Evolutionary conservation across 345 rosid species (phyloP), one percentile per base, ranked within the genome.

Genomic region (Syzygium jambos): DNA sequence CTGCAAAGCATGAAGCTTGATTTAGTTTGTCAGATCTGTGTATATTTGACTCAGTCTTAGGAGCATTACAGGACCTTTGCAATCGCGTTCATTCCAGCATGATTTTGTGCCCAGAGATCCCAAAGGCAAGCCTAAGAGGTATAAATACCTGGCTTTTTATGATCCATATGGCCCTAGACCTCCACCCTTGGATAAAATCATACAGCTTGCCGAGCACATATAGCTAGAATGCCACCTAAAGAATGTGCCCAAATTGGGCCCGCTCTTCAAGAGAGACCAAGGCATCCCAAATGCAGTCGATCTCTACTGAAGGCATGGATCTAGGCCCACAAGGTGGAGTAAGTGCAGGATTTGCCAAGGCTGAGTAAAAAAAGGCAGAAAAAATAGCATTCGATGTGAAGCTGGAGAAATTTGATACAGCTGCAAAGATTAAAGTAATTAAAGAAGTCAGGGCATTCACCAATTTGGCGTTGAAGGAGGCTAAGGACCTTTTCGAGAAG

Each of bases 121-220:
- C 84, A 91, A 86, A 9, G 87, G 90, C 9, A 93, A 92, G 88
- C 92, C 94, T 13, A 91, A 21, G 65, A 93, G 63, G 85, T 92
- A 88, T 89, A 93, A 92, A 78, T 93, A 95, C 52, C 96, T 94
- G 0, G 90, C 87, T 55, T 61, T 90, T 85, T 93, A 94, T 86
- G 87, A 95, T 85, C 95, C 95, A 1, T 95, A 95, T 87, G 95
- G 95, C 77, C 95, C 93, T 7, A 91, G 90, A 84, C 91, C 95
- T n/a, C 93, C 93, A 2, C 94, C 97, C 14, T 91, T 92, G 0
- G 94, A 93, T 27, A 95, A 88, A 85, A 85, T 94, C 68, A 78
- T 93, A 85, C 91, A 92, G 88, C 93, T 95, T 86, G 97, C 94
- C 2, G 94, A 95, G 52, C 93, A 88, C 25, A 93, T 94, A 34